Conservation (phyloP, 345 rosid species). For the Carallia pectinifolia region DNA sequence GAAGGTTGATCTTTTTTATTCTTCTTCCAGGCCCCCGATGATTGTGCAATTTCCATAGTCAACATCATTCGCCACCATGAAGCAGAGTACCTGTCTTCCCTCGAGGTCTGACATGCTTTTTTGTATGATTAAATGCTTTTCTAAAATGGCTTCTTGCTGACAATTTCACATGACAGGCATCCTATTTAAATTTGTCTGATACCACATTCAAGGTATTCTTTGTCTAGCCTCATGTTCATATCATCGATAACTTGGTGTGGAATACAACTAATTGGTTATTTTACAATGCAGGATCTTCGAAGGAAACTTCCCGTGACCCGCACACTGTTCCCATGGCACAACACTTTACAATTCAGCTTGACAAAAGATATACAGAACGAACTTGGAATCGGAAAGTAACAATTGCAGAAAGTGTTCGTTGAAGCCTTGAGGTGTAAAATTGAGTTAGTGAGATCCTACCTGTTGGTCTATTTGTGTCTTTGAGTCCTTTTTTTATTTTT, state of each 20-base stretch:
- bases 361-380: slow-evolving; percentile 90
- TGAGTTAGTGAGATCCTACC: too few species aligned
- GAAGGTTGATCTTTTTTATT: slow-evolving; percentile 8
- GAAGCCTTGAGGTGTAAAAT: too few species aligned
- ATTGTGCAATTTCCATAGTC: slow-evolving; percentile 64
- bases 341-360: slow-evolving; percentile 82
- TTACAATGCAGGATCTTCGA: slow-evolving; percentile 67
- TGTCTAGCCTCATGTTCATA: background rate
- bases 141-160: slow-evolving; percentile 12
- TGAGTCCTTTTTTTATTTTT: too few species aligned
- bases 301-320: slow-evolving; percentile 97
- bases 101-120: slow-evolving; percentile 54
- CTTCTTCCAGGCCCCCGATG: slow-evolving; percentile 76
- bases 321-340: slow-evolving; percentile 93
- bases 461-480: too few species aligned
- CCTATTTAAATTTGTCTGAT: slow-evolving; percentile 89
- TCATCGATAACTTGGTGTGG: background rate
- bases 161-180: slow-evolving; percentile 48
- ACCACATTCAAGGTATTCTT: slow-evolving; percentile 77
- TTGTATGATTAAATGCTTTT: slow-evolving; percentile 6
- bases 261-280: background rate
- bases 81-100: slow-evolving; percentile 79
- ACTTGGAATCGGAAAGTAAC: slow-evolving; percentile 68
- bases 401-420: background rate
- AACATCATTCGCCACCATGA: slow-evolving; percentile 83